Conservation (phyloP, 2,329 filamentous ascomycete species). For the Orbilia quercus region DNA sequence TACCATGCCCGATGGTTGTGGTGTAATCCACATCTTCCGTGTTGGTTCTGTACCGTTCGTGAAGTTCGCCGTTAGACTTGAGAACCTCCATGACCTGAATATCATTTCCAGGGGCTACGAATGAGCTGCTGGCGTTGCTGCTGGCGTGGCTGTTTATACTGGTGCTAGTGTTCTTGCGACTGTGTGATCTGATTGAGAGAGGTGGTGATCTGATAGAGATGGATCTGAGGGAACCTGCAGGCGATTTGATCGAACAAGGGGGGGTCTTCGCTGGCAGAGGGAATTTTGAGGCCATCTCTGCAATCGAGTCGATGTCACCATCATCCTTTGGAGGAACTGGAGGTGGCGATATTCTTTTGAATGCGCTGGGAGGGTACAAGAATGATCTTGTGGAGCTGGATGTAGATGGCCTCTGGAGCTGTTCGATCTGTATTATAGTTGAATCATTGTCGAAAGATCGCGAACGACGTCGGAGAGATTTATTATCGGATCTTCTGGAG, state of each 20-base stretch:
- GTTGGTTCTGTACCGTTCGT: constrained; percentile 36
- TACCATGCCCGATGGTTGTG: constrained; percentile 18
- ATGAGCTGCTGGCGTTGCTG: constrained; percentile 26
- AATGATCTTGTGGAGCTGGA: constrained; percentile 37
- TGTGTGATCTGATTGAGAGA: constrained; percentile 37
- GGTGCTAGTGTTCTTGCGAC: constrained; percentile 29
- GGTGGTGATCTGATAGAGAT: constrained; percentile 29
- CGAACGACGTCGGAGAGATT: constrained; percentile 26
- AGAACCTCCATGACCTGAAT: constrained; percentile 46
- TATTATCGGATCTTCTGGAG: constrained; percentile 32
- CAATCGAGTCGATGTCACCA: constrained; percentile 46
- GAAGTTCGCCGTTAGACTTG: constrained; percentile 46
- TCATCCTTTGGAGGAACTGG: constrained; percentile 31
- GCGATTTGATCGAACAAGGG: constrained; percentile 41
- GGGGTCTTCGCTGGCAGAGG: constrained; percentile 47
- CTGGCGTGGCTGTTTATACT: constrained; percentile 35
- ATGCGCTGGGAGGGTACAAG: constrained; percentile 32
- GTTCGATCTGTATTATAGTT: constrained; percentile 20
- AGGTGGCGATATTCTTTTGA: constrained; percentile 30
- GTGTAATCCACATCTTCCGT: constrained; percentile 31
- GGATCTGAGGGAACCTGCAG: constrained; percentile 29
- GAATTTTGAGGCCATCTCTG: constrained; percentile 46
- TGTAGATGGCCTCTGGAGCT: constrained; percentile 33
- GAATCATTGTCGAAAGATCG: constrained; percentile 23
- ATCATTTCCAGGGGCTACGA: constrained; percentile 24